Evolutionary conservation across 352 stramenopile genomes (phyloP), one percentile per base, ranked within the genome.

Genomic region (Pythium vanterpoolii): DNA sequence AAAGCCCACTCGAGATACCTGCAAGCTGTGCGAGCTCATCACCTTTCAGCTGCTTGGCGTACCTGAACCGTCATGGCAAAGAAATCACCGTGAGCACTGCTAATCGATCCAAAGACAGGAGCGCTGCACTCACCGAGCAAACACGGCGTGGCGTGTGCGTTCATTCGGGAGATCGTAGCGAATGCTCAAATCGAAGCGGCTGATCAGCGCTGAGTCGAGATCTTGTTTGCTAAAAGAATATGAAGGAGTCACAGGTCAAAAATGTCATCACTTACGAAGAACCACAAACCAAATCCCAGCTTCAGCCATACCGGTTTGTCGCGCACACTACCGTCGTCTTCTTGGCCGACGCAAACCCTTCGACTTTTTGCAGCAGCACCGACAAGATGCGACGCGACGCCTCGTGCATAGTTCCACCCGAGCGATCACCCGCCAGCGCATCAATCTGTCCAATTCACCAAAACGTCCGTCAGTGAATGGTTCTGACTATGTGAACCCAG

Each of bases 311-410:
- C 83, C 83, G 68, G 48, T 98, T 98, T 1, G 90, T 98, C 8
- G 91, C 91, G 28, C 89, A 97, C 21, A 98, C 89, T 13, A 98
- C 79, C 4, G 89, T 97, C n/a, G 78, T 96, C 56, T 97, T 97
- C 55, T 94, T 93, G 16, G 79, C 82, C 43, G 88, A 95, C n/a
- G 89, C 80, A 64, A 98, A 98, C 0, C 93, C 93, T 64, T 98
- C 93, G 0, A 98, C 77, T 56, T 95, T 96, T 48, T 96, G 90
- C 27, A 98, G 71, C 33, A 98, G 57, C 43, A 97, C 89, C 0
- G 89, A 97, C 46, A 98, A 67, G 53, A 98, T 89, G 13, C 93
- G 77, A 21, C 90, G 78, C 21, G 92, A 97, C 24, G 89, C 92
- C 76, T 98, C 93, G 56, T 98, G 91, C 87, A 98, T 97, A 31